These are phyloP conservation scores for Elsinoe necatrix DNA, from an alignment of 2,329 filamentous ascomycete genomes.

Conservation along the genomic window DNA sequence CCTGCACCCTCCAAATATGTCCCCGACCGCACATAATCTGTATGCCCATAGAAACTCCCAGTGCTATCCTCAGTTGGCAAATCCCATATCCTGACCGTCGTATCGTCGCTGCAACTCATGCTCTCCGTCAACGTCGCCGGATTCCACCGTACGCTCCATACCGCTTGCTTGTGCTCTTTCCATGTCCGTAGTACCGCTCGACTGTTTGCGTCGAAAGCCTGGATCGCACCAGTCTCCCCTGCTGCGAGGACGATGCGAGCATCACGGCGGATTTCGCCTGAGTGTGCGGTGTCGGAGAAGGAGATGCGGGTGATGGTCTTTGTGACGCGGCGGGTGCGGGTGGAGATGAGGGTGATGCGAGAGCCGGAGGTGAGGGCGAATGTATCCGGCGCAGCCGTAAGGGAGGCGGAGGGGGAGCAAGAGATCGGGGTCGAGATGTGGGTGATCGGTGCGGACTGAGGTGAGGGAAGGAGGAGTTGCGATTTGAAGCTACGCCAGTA, in stretches of 20 bases:
- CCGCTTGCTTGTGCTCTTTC: slow-evolving; percentile 87
- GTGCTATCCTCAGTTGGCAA: slow-evolving; percentile 69
- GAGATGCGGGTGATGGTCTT: slow-evolving; percentile 88
- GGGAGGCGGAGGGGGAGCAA: slow-evolving; percentile 38
- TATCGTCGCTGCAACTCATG: slow-evolving; percentile 86
- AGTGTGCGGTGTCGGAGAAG: slow-evolving; percentile 73
- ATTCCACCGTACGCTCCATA: slow-evolving; percentile 89
- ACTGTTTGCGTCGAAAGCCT: slow-evolving; percentile 87
- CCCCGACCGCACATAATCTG: slow-evolving; percentile 84
- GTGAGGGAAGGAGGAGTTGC: slow-evolving; percentile 79
- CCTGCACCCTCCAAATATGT: slow-evolving; percentile 71
- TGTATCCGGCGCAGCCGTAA: slow-evolving; percentile 45
- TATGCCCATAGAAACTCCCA: slow-evolving; percentile 73
- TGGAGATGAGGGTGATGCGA: slow-evolving; percentile 87
- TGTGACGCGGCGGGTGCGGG: slow-evolving; percentile 79
- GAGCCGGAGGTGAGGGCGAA: slow-evolving; percentile 95
- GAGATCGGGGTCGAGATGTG: slow-evolving; percentile 68
- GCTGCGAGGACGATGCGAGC: slow-evolving; percentile 83
- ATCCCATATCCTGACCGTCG: slow-evolving; percentile 90
- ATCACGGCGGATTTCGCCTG: slow-evolving; percentile 80
- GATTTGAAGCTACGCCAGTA: slow-evolving; percentile 97
- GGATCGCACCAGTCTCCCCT: slow-evolving; percentile 83
- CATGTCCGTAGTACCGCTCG: slow-evolving; percentile 92
- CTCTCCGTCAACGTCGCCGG: slow-evolving; percentile 70
- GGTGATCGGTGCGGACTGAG: slow-evolving; percentile 80